These are phyloP conservation scores for Chlorella ohadii DNA, from an alignment of 139 green algal species.

Conservation along the genomic window DNA sequence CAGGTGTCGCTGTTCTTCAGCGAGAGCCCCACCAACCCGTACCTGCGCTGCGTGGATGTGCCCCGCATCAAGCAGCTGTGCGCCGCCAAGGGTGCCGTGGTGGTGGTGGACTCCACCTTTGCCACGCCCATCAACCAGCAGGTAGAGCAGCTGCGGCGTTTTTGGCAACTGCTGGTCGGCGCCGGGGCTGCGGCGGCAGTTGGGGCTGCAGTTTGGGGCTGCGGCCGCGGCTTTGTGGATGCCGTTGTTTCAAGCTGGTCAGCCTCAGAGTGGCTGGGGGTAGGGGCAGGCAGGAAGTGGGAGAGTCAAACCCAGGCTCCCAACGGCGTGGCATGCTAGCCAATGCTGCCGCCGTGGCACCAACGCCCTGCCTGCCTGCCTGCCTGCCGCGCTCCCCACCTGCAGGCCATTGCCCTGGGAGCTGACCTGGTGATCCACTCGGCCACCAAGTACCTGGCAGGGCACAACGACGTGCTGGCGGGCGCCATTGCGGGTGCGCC, in stretches of 20 bases:
- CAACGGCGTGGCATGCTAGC: too few relatives aligned
- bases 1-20: constrained; percentile 94
- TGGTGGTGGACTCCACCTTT: constrained; percentile 98
- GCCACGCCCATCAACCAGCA: constrained; percentile 55
- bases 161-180: neutral
- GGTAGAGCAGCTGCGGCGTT: too few relatives aligned
- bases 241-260: too few relatives aligned
- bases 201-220: too few relatives aligned
- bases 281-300: too few relatives aligned
- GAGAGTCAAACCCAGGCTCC: too few relatives aligned
- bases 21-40: constrained; percentile 99
- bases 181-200: too few relatives aligned
- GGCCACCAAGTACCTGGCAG: constrained; percentile 98
- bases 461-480: constrained; percentile 98
- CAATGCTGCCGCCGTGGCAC: too few relatives aligned
- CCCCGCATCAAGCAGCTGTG: constrained; percentile 82
- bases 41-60: constrained; percentile 98
- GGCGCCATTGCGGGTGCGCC: constrained; percentile 82
- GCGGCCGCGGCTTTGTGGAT: too few relatives aligned
- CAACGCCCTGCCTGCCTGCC: too few relatives aligned
- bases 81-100: constrained; percentile 71
- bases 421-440: constrained; percentile 99
- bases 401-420: constrained; percentile 78
- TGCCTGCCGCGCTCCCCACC: constrained; percentile 51
- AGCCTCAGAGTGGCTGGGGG: too few relatives aligned